Evolutionary conservation across 2,329 filamentous ascomycete species (phyloP), one percentile per base, ranked within the genome.

Genomic region (Gyromitra esculenta): DNA sequence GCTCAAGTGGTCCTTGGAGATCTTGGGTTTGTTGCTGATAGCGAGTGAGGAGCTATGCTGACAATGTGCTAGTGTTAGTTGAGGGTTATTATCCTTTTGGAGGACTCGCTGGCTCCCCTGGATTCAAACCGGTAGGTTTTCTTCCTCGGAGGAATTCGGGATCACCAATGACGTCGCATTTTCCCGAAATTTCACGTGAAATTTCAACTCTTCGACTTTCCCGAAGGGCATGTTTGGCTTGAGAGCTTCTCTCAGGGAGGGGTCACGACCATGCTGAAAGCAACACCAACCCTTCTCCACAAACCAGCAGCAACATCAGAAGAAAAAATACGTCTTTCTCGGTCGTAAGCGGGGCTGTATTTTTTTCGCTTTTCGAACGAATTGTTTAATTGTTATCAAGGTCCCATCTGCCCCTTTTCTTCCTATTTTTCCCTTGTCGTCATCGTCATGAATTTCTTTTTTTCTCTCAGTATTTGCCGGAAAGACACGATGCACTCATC

Each of bases 401-500:
- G 66, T 60, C 67, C 25, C 57, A 70, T 66, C 70, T 66, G 52
- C 60, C 62, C 59, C 62, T 65, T 73, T 73, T 73, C 39, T 60
- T 72, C 60, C 69, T 52, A 59, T 64, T 70, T 75, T 64, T 57
- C 31, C 65, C 48, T 60, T 74, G 66, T 70, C 69, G 60, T 73
- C 69, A 73, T 73, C 41, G 31, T 73, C 43, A 57, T 59, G 41
- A 48, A 45, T 54, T 73, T 62, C 48, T 45, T 62, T 59, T 65
- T 41, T 11, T 45, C 66, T 31, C 25, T 31, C 59, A 70, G 59
- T 70, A 75, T 65, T 56, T 75, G 59, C 65, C 72, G 66, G 66
- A 64, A 59, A 37, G 57, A 71, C 59, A 75, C 31, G 65, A 75
- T 75, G 72, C 52, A 75, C 72, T 75, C 72, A 75, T 69, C 75